These are phyloP conservation scores for Globisporangium splendens DNA, from an alignment of 352 stramenopile species.

Conservation along the genomic window DNA sequence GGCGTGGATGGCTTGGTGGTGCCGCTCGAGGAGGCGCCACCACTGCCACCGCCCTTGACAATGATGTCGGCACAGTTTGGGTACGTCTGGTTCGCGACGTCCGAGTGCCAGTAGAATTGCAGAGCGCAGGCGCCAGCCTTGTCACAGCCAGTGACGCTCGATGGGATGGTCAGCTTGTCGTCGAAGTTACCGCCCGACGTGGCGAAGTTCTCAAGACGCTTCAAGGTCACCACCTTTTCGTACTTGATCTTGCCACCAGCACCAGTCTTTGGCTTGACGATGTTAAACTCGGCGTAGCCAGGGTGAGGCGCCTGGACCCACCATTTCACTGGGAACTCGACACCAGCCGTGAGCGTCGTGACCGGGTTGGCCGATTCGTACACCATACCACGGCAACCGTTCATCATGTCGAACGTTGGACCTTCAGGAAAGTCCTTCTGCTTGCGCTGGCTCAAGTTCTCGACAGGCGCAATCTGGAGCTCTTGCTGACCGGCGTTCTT, in stretches of 20 bases:
- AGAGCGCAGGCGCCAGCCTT: slow-evolving; percentile 41
- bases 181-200: slow-evolving; percentile 23
- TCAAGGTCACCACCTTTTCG: slow-evolving; percentile 28
- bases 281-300: slow-evolving; percentile 43
- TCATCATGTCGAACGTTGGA: slow-evolving; percentile 52
- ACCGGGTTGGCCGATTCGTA: slow-evolving; percentile 44
- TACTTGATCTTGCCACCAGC: slow-evolving; percentile 43
- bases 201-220: slow-evolving; percentile 40
- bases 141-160: slow-evolving; percentile 38
- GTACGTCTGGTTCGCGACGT: slow-evolving; percentile 57
- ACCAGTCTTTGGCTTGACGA: slow-evolving; percentile 50
- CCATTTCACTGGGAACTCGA: slow-evolving; percentile 44
- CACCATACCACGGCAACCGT: slow-evolving; percentile 53
- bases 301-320: slow-evolving; percentile 57
- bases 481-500: slow-evolving; percentile 48
- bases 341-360: slow-evolving; percentile 34
- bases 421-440: slow-evolving; percentile 37
- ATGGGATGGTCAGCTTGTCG: slow-evolving; percentile 32
- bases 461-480: slow-evolving; percentile 45
- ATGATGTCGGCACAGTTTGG: slow-evolving; percentile 52
- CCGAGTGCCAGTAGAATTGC: slow-evolving; percentile 65
- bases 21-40: no score
- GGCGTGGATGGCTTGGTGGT: no score
- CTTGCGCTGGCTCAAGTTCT: slow-evolving; percentile 48
- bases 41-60: slow-evolving; percentile 22